These are phyloP conservation scores for Yamadazyma endophytica DNA, from an alignment of 805 yeast species.

Conservation along the genomic window DNA sequence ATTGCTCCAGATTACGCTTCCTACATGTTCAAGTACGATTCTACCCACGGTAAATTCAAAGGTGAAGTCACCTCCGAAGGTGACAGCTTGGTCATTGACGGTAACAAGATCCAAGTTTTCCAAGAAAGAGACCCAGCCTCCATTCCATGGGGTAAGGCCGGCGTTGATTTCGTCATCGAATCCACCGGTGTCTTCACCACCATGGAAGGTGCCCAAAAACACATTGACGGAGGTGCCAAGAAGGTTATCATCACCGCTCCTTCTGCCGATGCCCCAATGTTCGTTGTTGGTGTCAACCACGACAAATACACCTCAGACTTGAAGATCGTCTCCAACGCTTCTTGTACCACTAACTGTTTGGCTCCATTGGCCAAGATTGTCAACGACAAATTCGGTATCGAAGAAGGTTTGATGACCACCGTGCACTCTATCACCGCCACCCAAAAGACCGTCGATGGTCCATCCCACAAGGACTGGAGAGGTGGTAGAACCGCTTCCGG, in stretches of 20 bases:
- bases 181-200: slow-evolving; percentile 94
- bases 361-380: slow-evolving; percentile 92
- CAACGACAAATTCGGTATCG: slow-evolving; percentile 81
- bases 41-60: slow-evolving; percentile 82
- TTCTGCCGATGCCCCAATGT: slow-evolving; percentile 92
- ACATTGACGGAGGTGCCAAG: slow-evolving; percentile 88
- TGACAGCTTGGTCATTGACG: slow-evolving; percentile 62
- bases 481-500: slow-evolving; percentile 97
- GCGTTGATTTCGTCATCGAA: slow-evolving; percentile 85
- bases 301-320: slow-evolving; percentile 72
- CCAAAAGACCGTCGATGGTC: slow-evolving; percentile 95
- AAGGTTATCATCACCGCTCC: slow-evolving; percentile 95
- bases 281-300: slow-evolving; percentile 87
- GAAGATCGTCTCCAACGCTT: slow-evolving; percentile 83
- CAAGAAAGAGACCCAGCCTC: slow-evolving; percentile 81
- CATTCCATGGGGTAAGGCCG: slow-evolving; percentile 83
- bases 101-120: slow-evolving; percentile 60
- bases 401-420: slow-evolving; percentile 93
- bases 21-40: slow-evolving; percentile 93
- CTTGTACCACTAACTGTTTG: slow-evolving; percentile 94
- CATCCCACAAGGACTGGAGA: slow-evolving; percentile 98
- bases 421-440: slow-evolving; percentile 95
- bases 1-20: slow-evolving; percentile 88
- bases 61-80: slow-evolving; percentile 67
- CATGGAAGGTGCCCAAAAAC: slow-evolving; percentile 75